These are phyloP conservation scores for Starmerella davenportii DNA, from an alignment of 805 yeast species.

Conservation along the genomic window DNA sequence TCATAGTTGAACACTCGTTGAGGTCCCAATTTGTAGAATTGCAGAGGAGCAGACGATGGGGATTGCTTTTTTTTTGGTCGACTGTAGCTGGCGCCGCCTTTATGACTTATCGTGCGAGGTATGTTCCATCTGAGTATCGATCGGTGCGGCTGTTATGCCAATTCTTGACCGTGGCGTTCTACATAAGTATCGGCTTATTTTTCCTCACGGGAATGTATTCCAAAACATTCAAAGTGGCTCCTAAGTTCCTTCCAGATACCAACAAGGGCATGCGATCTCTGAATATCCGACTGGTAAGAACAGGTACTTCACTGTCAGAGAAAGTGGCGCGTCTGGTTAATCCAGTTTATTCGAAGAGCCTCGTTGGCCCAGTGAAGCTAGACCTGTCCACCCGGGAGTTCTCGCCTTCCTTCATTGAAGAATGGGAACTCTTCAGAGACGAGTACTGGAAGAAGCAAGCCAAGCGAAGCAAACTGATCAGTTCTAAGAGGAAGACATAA, in stretches of 20 bases:
- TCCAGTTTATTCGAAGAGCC: conserved; percentile 17
- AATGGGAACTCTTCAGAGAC: conserved; percentile 85
- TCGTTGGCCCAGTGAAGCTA: conserved; percentile 64
- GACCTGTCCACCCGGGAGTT: conserved; percentile 69
- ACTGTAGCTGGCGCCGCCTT: conserved; percentile 18
- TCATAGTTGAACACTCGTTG: conserved; percentile 71
- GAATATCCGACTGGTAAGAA: conserved; percentile 48
- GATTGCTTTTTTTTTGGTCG: conserved; percentile 32
- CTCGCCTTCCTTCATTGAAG: conserved; percentile 67
- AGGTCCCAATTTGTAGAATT: conserved; percentile 67
- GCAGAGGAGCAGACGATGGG: conserved; percentile 43
- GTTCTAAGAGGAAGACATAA: too few species aligned
- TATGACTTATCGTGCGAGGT: conserved; percentile 20
- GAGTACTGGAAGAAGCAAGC: conserved; percentile 59
- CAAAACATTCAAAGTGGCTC: conserved; percentile 65
- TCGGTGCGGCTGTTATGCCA: conserved; percentile 22
- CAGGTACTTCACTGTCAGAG: conserved; percentile 18
- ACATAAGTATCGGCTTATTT: conserved; percentile 56
- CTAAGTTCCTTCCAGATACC: conserved; percentile 60
- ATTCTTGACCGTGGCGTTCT: conserved; percentile 36
- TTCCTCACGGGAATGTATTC: conserved; percentile 80
- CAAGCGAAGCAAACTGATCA: neutral
- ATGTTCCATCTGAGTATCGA: conserved; percentile 24
- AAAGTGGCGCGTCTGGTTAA: conserved; percentile 15
- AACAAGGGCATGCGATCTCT: conserved; percentile 78